Conservation (phyloP, 352 stramenopile genomes). For the Globisporangium heterothallicum region DNA sequence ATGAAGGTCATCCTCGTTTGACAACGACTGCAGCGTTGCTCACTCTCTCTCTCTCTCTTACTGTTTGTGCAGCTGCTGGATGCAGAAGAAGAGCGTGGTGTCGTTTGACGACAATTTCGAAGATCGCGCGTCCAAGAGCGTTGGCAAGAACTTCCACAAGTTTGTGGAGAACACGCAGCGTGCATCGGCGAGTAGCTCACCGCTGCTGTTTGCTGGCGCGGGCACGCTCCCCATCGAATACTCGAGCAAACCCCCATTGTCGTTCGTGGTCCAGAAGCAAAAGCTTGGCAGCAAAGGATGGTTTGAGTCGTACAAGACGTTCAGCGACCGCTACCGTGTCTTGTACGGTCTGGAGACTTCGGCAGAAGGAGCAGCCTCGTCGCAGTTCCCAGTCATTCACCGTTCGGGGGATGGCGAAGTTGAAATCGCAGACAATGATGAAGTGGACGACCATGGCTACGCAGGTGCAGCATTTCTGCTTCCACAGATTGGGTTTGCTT, state of each 20-base stretch:
- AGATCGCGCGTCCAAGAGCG: slow-evolving; percentile 69
- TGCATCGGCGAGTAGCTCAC: slow-evolving; percentile 57
- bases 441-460: slow-evolving; percentile 5
- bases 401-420: background rate
- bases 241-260: slow-evolving; percentile 60
- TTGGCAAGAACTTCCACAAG: slow-evolving; percentile 74
- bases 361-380: background rate
- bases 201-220: slow-evolving; percentile 54
- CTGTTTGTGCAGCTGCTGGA: slow-evolving; percentile 51
- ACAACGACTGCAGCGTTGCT: slow-evolving; percentile 19
- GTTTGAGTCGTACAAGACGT: slow-evolving; percentile 63
- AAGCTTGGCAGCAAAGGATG: slow-evolving; percentile 45
- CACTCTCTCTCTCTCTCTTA: background rate
- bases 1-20: background rate
- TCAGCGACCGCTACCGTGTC: slow-evolving; percentile 52
- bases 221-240: slow-evolving; percentile 77
- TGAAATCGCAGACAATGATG: slow-evolving; percentile 15
- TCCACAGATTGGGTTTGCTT: no score
- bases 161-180: slow-evolving; percentile 71
- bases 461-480: no score
- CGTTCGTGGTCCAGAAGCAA: slow-evolving; percentile 39
- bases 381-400: slow-evolving; percentile 2
- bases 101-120: slow-evolving; percentile 73
- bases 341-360: slow-evolving; percentile 42
- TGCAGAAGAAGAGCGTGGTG: slow-evolving; percentile 76